Evolutionary conservation across 208 protist species (phyloP).

Genomic region (Tritrichomonas foetus): DNA sequence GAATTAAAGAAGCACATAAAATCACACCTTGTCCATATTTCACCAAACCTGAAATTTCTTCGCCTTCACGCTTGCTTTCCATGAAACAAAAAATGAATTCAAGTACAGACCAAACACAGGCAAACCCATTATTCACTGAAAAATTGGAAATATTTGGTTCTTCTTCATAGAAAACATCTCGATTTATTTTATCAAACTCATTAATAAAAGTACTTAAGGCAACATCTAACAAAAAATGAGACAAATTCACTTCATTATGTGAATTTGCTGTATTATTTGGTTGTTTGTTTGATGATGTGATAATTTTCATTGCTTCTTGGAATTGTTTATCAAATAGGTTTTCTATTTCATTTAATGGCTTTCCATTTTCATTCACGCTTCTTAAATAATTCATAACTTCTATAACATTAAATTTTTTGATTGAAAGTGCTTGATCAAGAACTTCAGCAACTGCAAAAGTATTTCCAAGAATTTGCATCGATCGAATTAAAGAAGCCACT

Average conservation of each 20-base stretch:
- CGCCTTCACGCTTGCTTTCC: not conserved
- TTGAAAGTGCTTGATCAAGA: not conserved
- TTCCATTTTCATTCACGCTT: not conserved
- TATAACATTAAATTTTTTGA: not conserved
- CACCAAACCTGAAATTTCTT: not conserved
- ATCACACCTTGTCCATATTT: not conserved
- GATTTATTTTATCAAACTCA: not conserved
- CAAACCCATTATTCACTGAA: not conserved
- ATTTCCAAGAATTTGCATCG: not conserved
- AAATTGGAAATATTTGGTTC: not conserved
- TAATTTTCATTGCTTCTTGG: not conserved
- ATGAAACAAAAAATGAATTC: not conserved
- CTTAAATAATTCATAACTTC: not conserved
- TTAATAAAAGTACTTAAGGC: not conserved
- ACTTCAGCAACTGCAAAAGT: not conserved
- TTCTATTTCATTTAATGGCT: not conserved
- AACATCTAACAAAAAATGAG: not conserved
- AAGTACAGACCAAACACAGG: not conserved
- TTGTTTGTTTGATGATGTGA: not conserved
- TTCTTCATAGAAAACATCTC: not conserved
- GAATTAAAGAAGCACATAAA: not conserved
- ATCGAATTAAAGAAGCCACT: not conserved
- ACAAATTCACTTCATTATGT: not conserved
- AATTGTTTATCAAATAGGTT: not conserved
- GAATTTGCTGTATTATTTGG: not conserved